phyloP scores from a whole-genome alignment of 2,329 filamentous ascomycete genomes.

The Fusarium tricinctum region DNA sequence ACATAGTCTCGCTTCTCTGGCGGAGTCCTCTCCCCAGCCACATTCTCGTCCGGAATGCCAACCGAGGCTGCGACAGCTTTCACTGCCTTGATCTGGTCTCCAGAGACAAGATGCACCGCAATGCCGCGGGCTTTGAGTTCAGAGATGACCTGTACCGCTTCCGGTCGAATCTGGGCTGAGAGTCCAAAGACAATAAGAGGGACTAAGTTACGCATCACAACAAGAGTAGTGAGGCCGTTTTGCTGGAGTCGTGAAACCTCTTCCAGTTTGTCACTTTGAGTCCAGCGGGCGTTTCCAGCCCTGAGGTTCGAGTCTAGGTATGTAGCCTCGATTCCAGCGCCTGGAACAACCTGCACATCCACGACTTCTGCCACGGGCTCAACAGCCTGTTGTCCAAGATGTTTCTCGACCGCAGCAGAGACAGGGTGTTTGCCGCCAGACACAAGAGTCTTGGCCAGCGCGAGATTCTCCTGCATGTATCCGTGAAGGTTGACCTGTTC shows the following conservation, averaged over 20 bases:
- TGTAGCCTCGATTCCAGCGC: conserved; percentile 2
- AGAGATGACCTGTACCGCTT: background rate
- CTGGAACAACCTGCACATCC: background rate
- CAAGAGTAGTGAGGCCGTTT: conserved; percentile 10
- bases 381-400: background rate
- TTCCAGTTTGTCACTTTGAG: background rate
- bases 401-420: background rate
- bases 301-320: background rate
- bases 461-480: background rate
- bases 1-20: conserved; percentile 20
- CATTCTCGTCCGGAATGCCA: background rate
- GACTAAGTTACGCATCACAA: background rate
- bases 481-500: background rate
- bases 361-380: fast-evolving
- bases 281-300: conserved; percentile 21
- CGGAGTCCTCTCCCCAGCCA: background rate
- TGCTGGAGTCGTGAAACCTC: conserved; percentile 4
- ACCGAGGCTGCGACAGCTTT: background rate
- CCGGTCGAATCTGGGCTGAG: conserved; percentile 8
- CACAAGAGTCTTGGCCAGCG: background rate
- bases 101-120: conserved; percentile 2
- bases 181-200: conserved; percentile 11
- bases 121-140: conserved; percentile 17
- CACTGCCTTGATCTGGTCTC: conserved; percentile 4
- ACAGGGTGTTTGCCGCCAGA: conserved; percentile 16